A percentile compares a stretch with the other conserved stretches of the same genome.
These are phyloP conservation scores for Xeromyces bisporus DNA, from an alignment of 495 filamentous ascomycete genomes.

Conservation along the genomic window DNA sequence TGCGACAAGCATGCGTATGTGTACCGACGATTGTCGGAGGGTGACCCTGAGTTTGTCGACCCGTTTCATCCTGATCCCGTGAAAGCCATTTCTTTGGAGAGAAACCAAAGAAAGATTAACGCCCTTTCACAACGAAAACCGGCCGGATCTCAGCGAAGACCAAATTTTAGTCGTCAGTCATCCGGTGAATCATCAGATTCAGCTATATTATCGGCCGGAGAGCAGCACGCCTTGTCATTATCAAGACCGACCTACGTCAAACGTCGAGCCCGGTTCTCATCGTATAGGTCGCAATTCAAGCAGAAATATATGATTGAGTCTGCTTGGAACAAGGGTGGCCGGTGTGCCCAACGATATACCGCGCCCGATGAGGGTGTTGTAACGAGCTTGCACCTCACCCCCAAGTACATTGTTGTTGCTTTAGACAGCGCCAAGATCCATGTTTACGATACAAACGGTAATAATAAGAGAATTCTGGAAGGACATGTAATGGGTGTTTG, in stretches of 20 bases:
- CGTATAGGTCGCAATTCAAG: constrained; percentile 93
- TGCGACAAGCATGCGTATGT: constrained; percentile 73
- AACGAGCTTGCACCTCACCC: constrained; percentile 82
- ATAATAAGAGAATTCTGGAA: constrained; percentile 71
- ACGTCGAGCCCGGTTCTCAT: constrained; percentile 33
- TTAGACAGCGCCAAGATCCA: constrained; percentile 98
- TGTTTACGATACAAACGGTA: constrained; percentile 84
- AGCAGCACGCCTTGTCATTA: constrained; percentile 20
- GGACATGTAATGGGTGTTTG: constrained; percentile 98
- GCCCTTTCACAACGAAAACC: constrained; percentile 4
- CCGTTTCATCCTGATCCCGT: constrained; percentile 16
- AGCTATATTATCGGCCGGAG: constrained; percentile 20
- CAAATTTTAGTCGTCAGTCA: constrained; percentile 13
- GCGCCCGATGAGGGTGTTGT: constrained; percentile 94
- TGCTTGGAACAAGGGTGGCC: constrained; percentile 83
- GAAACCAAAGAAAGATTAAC: background rate
- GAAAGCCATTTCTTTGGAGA: constrained; percentile 6
- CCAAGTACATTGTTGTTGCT: constrained; percentile 92
- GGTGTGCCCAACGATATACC: constrained; percentile 62
- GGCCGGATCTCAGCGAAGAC: constrained; percentile 12
- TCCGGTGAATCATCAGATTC: constrained; percentile 13
- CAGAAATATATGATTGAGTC: constrained; percentile 93
- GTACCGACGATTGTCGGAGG: constrained; percentile 46
- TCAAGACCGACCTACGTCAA: constrained; percentile 15
- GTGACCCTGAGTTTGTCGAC: constrained; percentile 24